Evolutionary conservation across 2,329 filamentous ascomycete species (phyloP), one percentile per base, ranked within the genome.

Genomic region (Fusarium sulawesiense): DNA sequence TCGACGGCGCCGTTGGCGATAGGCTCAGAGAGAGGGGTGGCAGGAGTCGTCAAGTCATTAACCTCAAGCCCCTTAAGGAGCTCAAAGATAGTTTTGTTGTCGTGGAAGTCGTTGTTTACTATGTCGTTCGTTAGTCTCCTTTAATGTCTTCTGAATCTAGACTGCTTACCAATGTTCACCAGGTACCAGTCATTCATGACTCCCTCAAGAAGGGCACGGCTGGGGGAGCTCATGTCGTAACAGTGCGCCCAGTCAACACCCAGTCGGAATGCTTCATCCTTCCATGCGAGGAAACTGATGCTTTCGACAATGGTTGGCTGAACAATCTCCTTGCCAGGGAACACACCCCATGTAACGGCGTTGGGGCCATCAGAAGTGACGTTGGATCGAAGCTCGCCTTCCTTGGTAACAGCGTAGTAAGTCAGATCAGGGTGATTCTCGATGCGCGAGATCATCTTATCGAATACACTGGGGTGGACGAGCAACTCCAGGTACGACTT

Each of bases 231-330:
- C 65, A 91, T 85, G 40, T 94, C 89, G 77, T 97, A 93, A 79
- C 96, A 99, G 76, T 93, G 93, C 23, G 93, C 93, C 96, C 96
- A 99, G 77, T 99, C 94, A 61, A 92, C 87, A 57, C 96, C 96
- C 12, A 99, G 87, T 66, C 93, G 89, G 85, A 94, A 99, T 18
- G 97, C 97, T 81, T 99, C 96, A 74, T 99, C 96, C 82, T 97
- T 97, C 96, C 96, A 99, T 4, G 96, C 96, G 56, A 99, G 85
- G 87, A 99, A 99, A 79, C 93, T 97, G 79, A 99, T 91, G 20
- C 93, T 97, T 83, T 99, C 96, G 55, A 99, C 96, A 75, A 99
- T 98, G n/a, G 96, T 99, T 16, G 96, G 96, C 80, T 99, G 96
- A n/a, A 99, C 94, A 77, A 99, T 98, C 81, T 99, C 96, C 80